Evolutionary conservation across 2,329 filamentous ascomycete species (phyloP).

Genomic region (Fusarium algeriense): DNA sequence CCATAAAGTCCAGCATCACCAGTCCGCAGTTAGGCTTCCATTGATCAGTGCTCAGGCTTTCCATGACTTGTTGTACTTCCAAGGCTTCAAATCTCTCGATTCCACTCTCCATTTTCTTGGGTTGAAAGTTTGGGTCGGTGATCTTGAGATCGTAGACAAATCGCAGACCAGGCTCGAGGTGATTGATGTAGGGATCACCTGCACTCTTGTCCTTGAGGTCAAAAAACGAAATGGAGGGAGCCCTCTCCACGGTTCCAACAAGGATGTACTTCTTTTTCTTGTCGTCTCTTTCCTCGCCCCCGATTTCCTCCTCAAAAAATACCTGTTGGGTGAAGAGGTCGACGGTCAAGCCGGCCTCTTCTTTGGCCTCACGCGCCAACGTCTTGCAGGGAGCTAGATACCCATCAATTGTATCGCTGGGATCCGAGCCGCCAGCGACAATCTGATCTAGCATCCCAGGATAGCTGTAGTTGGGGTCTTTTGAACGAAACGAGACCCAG

Average conservation of each 20-base stretch:
- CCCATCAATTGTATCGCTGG: conserved; percentile 41
- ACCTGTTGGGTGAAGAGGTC: conserved; percentile 31
- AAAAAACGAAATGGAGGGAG: conserved; percentile 51
- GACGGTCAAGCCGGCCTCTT: conserved; percentile 50
- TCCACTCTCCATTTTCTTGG: conserved; percentile 43
- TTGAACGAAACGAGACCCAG: conserved; percentile 52
- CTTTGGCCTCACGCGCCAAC: conserved; percentile 50
- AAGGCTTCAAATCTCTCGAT: conserved; percentile 49
- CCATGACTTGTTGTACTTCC: conserved; percentile 49
- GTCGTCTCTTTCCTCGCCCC: background rate
- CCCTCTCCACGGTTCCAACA: conserved; percentile 44
- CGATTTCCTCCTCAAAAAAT: background rate
- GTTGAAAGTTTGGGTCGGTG: conserved; percentile 38
- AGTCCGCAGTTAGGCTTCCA: conserved; percentile 58
- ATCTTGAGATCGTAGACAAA: conserved; percentile 54
- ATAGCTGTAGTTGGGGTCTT: conserved; percentile 47
- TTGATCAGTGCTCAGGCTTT: conserved; percentile 38
- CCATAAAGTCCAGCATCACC: conserved; percentile 55
- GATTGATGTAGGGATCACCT: conserved; percentile 47
- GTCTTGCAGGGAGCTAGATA: conserved; percentile 43
- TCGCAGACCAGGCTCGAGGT: conserved; percentile 55
- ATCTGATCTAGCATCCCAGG: conserved; percentile 54
- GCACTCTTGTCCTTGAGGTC: conserved; percentile 50
- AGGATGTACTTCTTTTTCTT: background rate
- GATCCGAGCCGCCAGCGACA: conserved; percentile 54